phyloP scores from a whole-genome alignment of 2,329 filamentous ascomycete genomes.

The Venturia nashicola region DNA sequence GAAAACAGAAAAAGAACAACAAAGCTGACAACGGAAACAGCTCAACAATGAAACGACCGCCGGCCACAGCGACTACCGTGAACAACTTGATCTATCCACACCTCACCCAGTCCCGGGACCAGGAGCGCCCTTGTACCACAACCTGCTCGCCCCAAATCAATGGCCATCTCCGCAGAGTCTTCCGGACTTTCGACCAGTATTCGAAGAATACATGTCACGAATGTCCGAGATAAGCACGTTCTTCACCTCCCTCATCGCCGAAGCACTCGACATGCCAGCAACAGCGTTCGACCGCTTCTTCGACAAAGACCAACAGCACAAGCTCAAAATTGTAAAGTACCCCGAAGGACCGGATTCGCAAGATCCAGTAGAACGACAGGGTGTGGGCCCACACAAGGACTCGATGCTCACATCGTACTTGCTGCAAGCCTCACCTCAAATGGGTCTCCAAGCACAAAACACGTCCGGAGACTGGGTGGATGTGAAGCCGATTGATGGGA shows the following conservation, averaged over 20 bases:
- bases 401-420: slow-evolving; percentile 74
- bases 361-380: slow-evolving; percentile 35
- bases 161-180: slow-evolving; percentile 57
- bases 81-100: slow-evolving; percentile 79
- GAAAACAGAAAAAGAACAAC: not conserved
- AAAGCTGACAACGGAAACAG: slow-evolving; percentile 17
- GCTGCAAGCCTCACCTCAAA: slow-evolving; percentile 65
- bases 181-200: slow-evolving; percentile 55
- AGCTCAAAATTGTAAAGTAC: slow-evolving; percentile 82
- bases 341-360: slow-evolving; percentile 44
- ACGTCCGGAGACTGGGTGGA: slow-evolving; percentile 68
- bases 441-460: slow-evolving; percentile 74
- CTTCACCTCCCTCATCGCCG: slow-evolving; percentile 72
- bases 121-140: slow-evolving; percentile 56
- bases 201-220: slow-evolving; percentile 60
- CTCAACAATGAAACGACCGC: slow-evolving; percentile 55
- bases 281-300: slow-evolving; percentile 70
- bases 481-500: slow-evolving; percentile 61
- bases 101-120: slow-evolving; percentile 55
- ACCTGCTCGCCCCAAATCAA: slow-evolving; percentile 64
- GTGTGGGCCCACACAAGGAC: slow-evolving; percentile 71
- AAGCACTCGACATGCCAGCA: slow-evolving; percentile 61
- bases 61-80: slow-evolving; percentile 63
- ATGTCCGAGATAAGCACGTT: slow-evolving; percentile 62
- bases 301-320: slow-evolving; percentile 61